Conservation (phyloP, 148 eudicot genomes). For the Vaccinium corymbosum region DNA sequence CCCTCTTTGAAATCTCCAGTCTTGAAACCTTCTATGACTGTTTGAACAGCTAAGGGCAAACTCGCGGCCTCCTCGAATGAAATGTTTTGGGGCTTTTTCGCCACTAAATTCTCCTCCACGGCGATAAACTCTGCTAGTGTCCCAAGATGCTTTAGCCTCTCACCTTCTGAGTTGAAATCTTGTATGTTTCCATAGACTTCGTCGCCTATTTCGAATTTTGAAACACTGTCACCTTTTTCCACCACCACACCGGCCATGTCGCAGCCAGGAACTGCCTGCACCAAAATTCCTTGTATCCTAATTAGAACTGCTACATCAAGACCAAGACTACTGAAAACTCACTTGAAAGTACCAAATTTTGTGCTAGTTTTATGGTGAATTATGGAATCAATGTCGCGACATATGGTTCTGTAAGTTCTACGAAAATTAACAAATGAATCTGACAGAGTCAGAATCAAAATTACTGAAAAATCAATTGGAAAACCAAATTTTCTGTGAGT, state of each 20-base stretch:
- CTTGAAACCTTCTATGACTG: slow-evolving; percentile 48
- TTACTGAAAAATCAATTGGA: not conserved
- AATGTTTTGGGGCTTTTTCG: slow-evolving; percentile 39
- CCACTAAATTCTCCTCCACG: slow-evolving; percentile 48
- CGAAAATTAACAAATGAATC: not conserved
- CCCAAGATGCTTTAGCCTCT: slow-evolving; percentile 34
- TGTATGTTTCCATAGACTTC: slow-evolving; percentile 53
- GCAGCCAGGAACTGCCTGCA: slow-evolving; percentile 52
- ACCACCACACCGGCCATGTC: slow-evolving; percentile 58
- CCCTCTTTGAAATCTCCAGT: slow-evolving; percentile 35
- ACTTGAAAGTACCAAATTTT: not conserved
- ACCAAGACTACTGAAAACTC: not conserved
- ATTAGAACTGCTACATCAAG: not conserved
- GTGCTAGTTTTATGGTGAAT: not conserved
- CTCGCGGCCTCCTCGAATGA: slow-evolving; percentile 58
- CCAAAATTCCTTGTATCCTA: not conserved
- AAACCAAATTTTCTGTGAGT: not conserved
- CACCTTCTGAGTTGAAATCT: slow-evolving; percentile 18
- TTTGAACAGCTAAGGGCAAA: slow-evolving; percentile 46
- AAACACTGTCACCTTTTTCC: slow-evolving; percentile 23
- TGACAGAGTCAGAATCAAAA: not conserved
- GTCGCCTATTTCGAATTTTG: slow-evolving; percentile 34
- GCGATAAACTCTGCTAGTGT: slow-evolving; percentile 38
- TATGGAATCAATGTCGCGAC: not conserved
- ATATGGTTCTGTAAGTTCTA: not conserved